Conservation (phyloP, 768 basidiomycete genomes). For the Multifurca ochricompacta region DNA sequence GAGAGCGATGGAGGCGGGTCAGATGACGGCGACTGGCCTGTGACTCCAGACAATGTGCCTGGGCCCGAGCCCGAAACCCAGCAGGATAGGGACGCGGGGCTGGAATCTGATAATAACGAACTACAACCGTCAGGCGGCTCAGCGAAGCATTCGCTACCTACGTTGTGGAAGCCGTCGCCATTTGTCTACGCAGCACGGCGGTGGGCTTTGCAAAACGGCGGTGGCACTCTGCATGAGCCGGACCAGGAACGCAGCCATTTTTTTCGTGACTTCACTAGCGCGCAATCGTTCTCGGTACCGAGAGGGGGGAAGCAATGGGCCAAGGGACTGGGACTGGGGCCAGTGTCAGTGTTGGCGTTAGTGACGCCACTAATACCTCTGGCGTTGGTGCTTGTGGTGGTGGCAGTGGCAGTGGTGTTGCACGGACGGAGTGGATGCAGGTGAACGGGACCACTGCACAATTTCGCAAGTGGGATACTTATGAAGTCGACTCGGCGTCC, state of each 20-base stretch:
- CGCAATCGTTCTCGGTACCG: not conserved
- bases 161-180: constrained; percentile 20
- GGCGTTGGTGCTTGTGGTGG: constrained; percentile 2
- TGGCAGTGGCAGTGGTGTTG: not conserved
- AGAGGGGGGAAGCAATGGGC: not conserved
- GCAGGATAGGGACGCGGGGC: constrained; percentile 5
- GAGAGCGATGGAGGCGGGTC: constrained; percentile 14
- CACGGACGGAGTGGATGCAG: constrained; percentile 8
- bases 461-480: constrained; percentile 5
- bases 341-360: not conserved
- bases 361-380: not conserved
- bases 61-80: constrained; percentile 1
- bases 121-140: constrained; percentile 11
- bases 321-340: not conserved
- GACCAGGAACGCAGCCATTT: constrained; percentile 5
- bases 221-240: not conserved
- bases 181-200: constrained; percentile 18
- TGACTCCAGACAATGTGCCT: constrained; percentile 19
- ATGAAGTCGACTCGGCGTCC: constrained; percentile 11
- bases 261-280: constrained; percentile 2
- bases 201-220: constrained; percentile 12
- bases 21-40: constrained; percentile 22
- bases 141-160: not conserved
- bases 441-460: constrained; percentile 12
- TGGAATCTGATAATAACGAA: constrained; percentile 17